Evolutionary conservation across 2,329 filamentous ascomycete species (phyloP), one percentile per base, ranked within the genome.

Genomic region (Plectosphaerella cucumerina): DNA sequence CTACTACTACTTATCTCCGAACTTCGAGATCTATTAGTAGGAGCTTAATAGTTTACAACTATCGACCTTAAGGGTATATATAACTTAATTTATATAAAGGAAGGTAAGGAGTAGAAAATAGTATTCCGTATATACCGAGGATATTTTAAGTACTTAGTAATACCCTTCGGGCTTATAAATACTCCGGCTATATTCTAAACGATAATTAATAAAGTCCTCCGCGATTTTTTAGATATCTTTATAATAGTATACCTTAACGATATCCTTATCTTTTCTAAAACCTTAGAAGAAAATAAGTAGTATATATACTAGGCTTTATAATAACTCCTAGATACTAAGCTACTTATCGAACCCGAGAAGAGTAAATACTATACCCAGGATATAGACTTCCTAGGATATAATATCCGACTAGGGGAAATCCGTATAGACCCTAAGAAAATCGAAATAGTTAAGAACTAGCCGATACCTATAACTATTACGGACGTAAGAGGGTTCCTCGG

Each of bases 1-100:
- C 50, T 46, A 58, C 1, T 67, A 67, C 52, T 55, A 58, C 3
- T 48, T 70, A 67, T 71, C n/a, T n/a, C n/a, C n/a, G n/a, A n/a
- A n/a, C n/a, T n/a, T n/a, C n/a, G n/a, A 26, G 49, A 61, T 31
- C 18, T 52, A 1, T 37, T 73, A 9, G 22, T 44, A 3, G 48
- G 55, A 31, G 56, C 56, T 2, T 56, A 59, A 31, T 58, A 52
- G 33, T 66, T 65, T 49, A 68, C 59, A 26, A 14, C 31, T 34
- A 34, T 34, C 31, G 31, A 70, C 64, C 41, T 54, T 72, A 15
- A 58, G 66, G 53, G 50, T 65, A 34, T 34, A 3, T 62, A 64
- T 53, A 54, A 58, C 31, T 15, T 44, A 2, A 58, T 69, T 3
- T 41, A 41, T n/a, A n/a, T n/a, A n/a, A n/a, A n/a, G n/a, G n/a